Evolutionary conservation across 257 asterid genomes (phyloP).

Genomic region (Jacaranda copaia): DNA sequence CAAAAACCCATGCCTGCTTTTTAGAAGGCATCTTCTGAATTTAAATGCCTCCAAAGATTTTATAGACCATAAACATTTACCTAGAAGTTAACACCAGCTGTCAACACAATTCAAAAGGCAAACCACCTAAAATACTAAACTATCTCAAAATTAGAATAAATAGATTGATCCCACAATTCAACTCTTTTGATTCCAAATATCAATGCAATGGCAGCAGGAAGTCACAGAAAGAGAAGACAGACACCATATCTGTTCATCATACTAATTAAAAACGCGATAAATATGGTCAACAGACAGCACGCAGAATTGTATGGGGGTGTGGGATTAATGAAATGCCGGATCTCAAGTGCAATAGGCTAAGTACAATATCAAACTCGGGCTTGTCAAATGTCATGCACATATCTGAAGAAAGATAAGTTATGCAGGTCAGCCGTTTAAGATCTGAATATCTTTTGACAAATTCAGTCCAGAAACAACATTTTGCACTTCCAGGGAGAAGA

Average conservation of each 20-base stretch:
- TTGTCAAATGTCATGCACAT: neutral
- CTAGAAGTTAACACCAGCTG: neutral
- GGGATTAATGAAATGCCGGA: constrained; percentile 1
- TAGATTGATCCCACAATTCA: too few relatives aligned
- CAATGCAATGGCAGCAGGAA: too few relatives aligned
- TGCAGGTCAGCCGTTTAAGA: neutral
- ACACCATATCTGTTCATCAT: too few relatives aligned
- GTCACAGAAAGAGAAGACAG: too few relatives aligned
- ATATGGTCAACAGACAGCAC: too few relatives aligned
- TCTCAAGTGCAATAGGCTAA: constrained; percentile 15
- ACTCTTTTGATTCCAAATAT: too few relatives aligned
- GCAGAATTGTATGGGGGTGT: neutral
- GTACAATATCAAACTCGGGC: neutral
- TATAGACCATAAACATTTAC: constrained; percentile 10
- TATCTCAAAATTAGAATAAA: neutral
- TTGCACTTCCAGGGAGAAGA: neutral
- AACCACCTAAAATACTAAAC: neutral
- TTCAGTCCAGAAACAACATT: neutral
- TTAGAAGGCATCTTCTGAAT: neutral
- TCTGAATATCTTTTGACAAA: neutral
- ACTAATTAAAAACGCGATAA: too few relatives aligned
- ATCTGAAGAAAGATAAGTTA: neutral
- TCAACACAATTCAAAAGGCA: neutral
- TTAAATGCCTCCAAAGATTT: constrained; percentile 8
- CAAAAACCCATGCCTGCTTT: neutral